Evolutionary conservation across 2,329 filamentous ascomycete species (phyloP), one percentile per base, ranked within the genome.

Genomic region (Pyrenophora graminea): DNA sequence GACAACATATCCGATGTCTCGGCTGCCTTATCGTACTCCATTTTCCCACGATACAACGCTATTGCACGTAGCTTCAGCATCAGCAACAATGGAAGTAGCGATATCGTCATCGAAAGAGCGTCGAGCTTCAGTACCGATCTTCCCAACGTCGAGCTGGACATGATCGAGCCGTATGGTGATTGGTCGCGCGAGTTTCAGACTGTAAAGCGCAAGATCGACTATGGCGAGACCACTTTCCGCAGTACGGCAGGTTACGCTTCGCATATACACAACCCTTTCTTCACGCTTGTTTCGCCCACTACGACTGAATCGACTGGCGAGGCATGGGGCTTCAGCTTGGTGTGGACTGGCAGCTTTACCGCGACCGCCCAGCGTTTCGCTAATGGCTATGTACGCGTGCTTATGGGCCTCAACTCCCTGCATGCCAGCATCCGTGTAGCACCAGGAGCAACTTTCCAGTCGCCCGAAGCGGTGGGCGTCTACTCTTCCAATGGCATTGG

Each of bases 191-290:
- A 87, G 62, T 79, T 79, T 15, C 80, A 79, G 32, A 77, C 80
- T 3, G 77, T 81, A 42, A 77, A 81, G 42, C 73, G 83, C 31
- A 80, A 78, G 53, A 76, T 87, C 2, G 79, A 82, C 21, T 84
- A 80, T 45, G 85, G 85, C 27, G 68, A 73, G 51, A 73, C 63
- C n/a, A 60, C 61, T 5, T 87, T 87, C 63, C 81, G 81, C 13
- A 86, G 84, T 58, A 80, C 76, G 0, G 79, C 78, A 3, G 85
- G 85, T 1, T 87, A 85, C 63, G 84, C 84, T 0, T 86, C 84
- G 0, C 83, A 86, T 57, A 73, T 84, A 1, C 82, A 86, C 63
- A 88, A 88, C 58, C 84, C 85, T 0, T 87, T 87, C 71, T 75
- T 87, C 18, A 77, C 82, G 0, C 69, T 88, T 2, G 76, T 82